A percentile compares a stretch with the other conserved stretches of the same genome.
phyloP scores from a whole-genome alignment of 768 basidiomycete genomes.

The Russula sp. region DNA sequence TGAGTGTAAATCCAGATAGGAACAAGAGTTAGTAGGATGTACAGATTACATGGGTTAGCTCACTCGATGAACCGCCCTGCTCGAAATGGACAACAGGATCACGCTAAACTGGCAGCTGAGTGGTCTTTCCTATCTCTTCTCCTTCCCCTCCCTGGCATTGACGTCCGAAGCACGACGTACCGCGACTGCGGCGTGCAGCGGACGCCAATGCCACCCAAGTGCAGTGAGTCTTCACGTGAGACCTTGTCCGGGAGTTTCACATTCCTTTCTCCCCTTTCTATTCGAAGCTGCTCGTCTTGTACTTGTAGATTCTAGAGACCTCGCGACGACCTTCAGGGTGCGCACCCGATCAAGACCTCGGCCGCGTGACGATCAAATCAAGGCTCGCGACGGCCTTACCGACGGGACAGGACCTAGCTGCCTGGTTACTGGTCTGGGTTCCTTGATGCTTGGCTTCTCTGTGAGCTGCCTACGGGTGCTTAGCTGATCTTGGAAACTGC shows the following conservation, averaged over 20 bases:
- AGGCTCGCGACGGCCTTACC: neutral
- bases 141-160: neutral
- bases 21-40: neutral
- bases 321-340: neutral
- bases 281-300: neutral
- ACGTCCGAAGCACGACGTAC: neutral
- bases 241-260: neutral
- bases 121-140: neutral
- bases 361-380: neutral
- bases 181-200: conserved; percentile 2
- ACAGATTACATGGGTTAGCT: neutral
- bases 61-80: neutral
- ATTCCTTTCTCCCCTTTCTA: neutral
- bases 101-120: neutral
- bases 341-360: conserved; percentile 3
- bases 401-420: neutral
- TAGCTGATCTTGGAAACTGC: neutral
- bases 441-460: neutral
- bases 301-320: neutral
- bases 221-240: too few relatives aligned
- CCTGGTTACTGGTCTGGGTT: neutral
- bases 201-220: neutral
- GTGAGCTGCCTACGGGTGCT: neutral
- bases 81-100: neutral
- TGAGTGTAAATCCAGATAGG: neutral